Conservation (phyloP, 2,329 filamentous ascomycete species). For the Fusarium hainanense region DNA sequence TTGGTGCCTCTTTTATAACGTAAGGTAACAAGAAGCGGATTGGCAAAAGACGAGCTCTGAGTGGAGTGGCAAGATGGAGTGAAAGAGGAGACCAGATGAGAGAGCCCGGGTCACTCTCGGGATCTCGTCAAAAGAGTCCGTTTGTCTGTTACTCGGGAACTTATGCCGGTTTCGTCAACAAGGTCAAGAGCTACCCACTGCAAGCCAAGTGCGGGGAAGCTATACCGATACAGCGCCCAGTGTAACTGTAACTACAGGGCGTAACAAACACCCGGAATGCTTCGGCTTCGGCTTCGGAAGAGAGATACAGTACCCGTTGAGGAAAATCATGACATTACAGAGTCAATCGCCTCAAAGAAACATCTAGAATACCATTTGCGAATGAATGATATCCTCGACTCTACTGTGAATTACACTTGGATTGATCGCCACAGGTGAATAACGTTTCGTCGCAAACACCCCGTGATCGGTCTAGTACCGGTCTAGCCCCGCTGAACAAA, state of each 20-base stretch:
- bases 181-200: conserved; percentile 8
- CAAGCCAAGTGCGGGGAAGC: conserved; percentile 38
- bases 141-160: conserved; percentile 21
- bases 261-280: not conserved
- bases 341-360: not conserved
- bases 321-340: not conserved
- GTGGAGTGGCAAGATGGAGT: conserved; percentile 14
- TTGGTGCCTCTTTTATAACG: conserved; percentile 1
- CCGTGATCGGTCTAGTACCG: conserved; percentile 28
- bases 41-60: conserved; percentile 27
- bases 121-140: conserved; percentile 21
- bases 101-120: conserved; percentile 26
- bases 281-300: conserved; percentile 13
- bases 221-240: conserved; percentile 14
- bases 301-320: not conserved
- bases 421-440: conserved; percentile 3
- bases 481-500: conserved; percentile 17
- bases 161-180: conserved; percentile 31
- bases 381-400: conserved; percentile 9
- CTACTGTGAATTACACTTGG: not conserved
- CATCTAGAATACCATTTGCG: not conserved
- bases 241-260: conserved; percentile 4
- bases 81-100: conserved; percentile 2
- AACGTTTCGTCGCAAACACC: conserved; percentile 1
- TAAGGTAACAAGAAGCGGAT: conserved; percentile 17